A percentile compares a stretch with the other conserved stretches of the same genome.
phyloP scores from a whole-genome alignment of 768 basidiomycete genomes.

The Tricholomella constricta region DNA sequence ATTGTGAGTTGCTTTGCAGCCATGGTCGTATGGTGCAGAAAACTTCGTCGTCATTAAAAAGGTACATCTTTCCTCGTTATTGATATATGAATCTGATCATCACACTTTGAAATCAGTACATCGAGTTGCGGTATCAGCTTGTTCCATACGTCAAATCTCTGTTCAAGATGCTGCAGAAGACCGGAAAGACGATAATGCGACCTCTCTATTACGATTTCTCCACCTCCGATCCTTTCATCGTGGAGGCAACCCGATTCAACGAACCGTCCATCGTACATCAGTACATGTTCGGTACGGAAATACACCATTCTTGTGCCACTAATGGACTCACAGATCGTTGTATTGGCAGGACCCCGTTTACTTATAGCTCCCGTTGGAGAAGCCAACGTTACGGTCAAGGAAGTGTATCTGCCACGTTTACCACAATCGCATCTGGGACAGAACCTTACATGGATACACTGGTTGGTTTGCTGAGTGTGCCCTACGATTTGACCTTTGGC shows the following conservation, averaged over 20 bases:
- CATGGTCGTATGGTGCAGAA: constrained; percentile 38
- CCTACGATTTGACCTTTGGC: neutral
- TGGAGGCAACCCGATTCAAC: constrained; percentile 26
- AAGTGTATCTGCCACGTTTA: constrained; percentile 31
- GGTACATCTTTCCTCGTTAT: constrained; percentile 12
- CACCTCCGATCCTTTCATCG: constrained; percentile 27
- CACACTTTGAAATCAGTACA: constrained; percentile 27
- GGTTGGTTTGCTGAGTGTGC: constrained; percentile 21
- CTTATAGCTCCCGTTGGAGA: constrained; percentile 36
- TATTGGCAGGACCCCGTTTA: constrained; percentile 26
- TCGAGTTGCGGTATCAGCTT: constrained; percentile 37
- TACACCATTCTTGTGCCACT: neutral
- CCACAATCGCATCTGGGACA: constrained; percentile 10
- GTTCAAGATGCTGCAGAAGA: constrained; percentile 32
- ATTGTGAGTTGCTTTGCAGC: constrained; percentile 17
- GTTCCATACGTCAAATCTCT: constrained; percentile 33
- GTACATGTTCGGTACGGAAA: constrained; percentile 37
- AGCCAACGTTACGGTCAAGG: constrained; percentile 25
- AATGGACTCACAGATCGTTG: neutral
- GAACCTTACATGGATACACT: constrained; percentile 32
- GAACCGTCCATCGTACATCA: constrained; percentile 31
- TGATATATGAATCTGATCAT: neutral
- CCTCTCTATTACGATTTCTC: constrained; percentile 36
- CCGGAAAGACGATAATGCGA: constrained; percentile 33
- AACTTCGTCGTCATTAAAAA: constrained; percentile 38